Evolutionary conservation across 106 monocot genomes (phyloP), one percentile per base, ranked within the genome.

Genomic region (Dendrobium catenatum): DNA sequence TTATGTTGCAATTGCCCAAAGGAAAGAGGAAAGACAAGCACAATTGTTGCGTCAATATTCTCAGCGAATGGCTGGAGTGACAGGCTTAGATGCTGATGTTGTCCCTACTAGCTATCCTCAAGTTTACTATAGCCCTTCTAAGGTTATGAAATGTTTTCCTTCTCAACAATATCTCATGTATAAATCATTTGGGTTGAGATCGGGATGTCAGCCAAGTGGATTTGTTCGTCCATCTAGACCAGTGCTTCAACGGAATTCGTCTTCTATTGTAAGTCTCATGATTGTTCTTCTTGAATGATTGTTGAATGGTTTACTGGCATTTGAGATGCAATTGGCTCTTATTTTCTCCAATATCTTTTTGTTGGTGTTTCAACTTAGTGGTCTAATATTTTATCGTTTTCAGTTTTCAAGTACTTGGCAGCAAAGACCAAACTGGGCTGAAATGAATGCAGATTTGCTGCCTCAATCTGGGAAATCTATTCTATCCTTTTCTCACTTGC

Each of bases 1-100:
- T 11, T 98, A 94, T 85, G 97, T 94, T 78, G 84, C 94, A 72
- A 49, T 88, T 78, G 92, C 90, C 4, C 92, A 98, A 85, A 92
- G 88, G 79, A 98, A 94, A 76, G 91, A 92, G 79, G 89, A 91
- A 0, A 86, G 97, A 22, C 81, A 85, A 79, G 81, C 84, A 24
- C 85, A 81, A 33, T 75, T 98, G 79, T 85, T 86, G 75, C 79
- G 81, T 78, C 84, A 84, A 41, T 90, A 83, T 91, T 82, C 88
- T 43, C 88, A 90, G 73, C 73, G 78, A 18, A 83, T 88, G 64
- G 81, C 68, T 48, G 86, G 82, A 41, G 43, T 87, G n/a, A 46
- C 83, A 42, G 84, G 80, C 41, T 73, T 87, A 55, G 47, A 82
- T 31, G 6, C 83, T 84, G 73, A 83, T 75, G 77, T 85, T 22